phyloP scores from a whole-genome alignment of 1,139 yeast genomes.

The Nakaseomyces kungkrabaensis region DNA sequence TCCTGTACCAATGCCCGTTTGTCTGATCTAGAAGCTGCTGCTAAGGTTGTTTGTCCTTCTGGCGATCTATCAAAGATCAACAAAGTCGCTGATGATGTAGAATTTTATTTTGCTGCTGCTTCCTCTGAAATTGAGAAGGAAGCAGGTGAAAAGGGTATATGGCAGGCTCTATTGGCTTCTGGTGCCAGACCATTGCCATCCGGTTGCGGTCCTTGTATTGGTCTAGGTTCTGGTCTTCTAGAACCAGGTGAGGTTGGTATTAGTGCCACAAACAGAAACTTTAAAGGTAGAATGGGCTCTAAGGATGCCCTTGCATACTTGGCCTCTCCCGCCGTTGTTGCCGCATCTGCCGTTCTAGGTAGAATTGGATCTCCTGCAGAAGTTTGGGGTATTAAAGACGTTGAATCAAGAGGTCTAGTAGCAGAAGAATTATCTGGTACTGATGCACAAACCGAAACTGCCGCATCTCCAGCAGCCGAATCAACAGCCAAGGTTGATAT shows the following conservation, averaged over 20 bases:
- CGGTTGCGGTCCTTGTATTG: constrained; percentile 99
- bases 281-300: constrained; percentile 99
- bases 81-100: constrained; percentile 79
- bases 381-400: constrained; percentile 40
- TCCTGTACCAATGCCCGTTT: constrained; percentile 94
- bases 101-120: constrained; percentile 96
- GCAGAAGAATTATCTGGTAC: constrained; percentile 27
- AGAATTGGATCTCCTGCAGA: constrained; percentile 90
- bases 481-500: constrained; percentile 48
- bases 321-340: constrained; percentile 96
- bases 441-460: constrained; percentile 24
- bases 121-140: constrained; percentile 86
- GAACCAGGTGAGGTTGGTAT: constrained; percentile 97
- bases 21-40: constrained; percentile 91
- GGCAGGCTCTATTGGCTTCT: constrained; percentile 81
- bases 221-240: constrained; percentile 86
- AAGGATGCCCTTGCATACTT: constrained; percentile 91
- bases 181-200: constrained; percentile 96
- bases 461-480: constrained; percentile 23
- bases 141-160: constrained; percentile 83
- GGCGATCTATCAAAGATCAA: constrained; percentile 35
- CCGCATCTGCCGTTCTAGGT: constrained; percentile 93
- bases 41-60: constrained; percentile 43
- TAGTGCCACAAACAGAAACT: constrained; percentile 95
- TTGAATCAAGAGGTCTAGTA: constrained; percentile 21